phyloP scores from a whole-genome alignment of 768 basidiomycete species.

The Collybia sp. region DNA sequence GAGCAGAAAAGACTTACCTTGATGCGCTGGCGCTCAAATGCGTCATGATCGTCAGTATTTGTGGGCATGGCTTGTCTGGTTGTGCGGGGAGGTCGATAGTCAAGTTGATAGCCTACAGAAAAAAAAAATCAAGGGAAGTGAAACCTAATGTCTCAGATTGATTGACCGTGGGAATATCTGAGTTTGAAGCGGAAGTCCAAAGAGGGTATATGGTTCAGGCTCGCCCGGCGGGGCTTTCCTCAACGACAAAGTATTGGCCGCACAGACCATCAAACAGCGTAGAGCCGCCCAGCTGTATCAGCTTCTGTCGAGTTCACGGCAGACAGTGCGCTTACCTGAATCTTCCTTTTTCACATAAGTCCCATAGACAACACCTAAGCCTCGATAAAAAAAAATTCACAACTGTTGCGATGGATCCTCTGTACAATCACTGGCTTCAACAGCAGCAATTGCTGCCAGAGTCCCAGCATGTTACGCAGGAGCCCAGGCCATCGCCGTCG shows the following conservation, averaged over 20 bases:
- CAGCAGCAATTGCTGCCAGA: constrained; percentile 30
- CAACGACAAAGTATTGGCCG: constrained; percentile 18
- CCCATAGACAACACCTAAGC: constrained; percentile 25
- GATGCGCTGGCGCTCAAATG: constrained; percentile 24
- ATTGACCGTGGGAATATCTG: constrained; percentile 34
- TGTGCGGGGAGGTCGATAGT: constrained; percentile 7
- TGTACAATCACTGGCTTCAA: constrained; percentile 42
- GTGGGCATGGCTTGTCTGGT: too few species aligned
- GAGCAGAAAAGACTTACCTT: constrained; percentile 22
- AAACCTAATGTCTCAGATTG: constrained; percentile 24
- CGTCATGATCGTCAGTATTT: constrained; percentile 15
- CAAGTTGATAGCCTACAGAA: background rate
- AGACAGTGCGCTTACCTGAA: constrained; percentile 14
- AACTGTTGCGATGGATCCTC: constrained; percentile 33
- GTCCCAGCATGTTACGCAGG: constrained; percentile 23
- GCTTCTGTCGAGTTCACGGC: constrained; percentile 19
- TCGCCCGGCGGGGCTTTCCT: constrained; percentile 5
- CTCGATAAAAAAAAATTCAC: constrained; percentile 24
- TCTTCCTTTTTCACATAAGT: constrained; percentile 22
- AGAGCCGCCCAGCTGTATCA: constrained; percentile 14
- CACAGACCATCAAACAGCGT: constrained; percentile 20
- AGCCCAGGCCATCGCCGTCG: constrained; percentile 16
- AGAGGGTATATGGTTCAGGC: constrained; percentile 9
- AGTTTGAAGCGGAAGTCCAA: constrained; percentile 26
- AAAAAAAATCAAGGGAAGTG: background rate